These are phyloP conservation scores for Pseudogymnoascus verrucosus DNA, from an alignment of 2,329 filamentous ascomycete species.

Conservation along the genomic window DNA sequence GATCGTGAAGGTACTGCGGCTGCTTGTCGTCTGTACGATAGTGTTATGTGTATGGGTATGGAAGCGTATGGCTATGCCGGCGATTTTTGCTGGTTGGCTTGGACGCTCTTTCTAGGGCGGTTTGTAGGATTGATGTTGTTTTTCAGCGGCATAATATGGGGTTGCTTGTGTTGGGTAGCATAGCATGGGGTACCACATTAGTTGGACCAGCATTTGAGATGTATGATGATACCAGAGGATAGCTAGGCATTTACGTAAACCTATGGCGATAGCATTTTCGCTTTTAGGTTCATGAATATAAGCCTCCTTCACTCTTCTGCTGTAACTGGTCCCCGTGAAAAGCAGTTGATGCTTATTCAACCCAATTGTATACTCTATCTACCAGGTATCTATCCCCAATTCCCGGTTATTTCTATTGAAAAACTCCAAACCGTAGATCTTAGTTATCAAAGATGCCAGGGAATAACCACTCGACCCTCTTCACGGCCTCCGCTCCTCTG, in stretches of 20 bases:
- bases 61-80: conserved; percentile 7
- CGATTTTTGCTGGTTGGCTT: conserved; percentile 1
- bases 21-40: conserved; percentile 9
- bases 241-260: neutral
- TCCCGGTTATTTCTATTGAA: neutral
- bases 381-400: neutral
- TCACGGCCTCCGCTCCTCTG: conserved; percentile 63
- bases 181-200: neutral
- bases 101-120: neutral
- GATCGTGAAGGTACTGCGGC: neutral
- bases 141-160: conserved; percentile 3
- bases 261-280: neutral
- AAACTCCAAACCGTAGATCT: neutral
- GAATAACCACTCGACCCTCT: conserved; percentile 81
- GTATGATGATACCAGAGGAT: conserved; percentile 5
- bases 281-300: neutral
- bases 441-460: conserved; percentile 43
- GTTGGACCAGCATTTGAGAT: neutral
- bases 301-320: neutral
- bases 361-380: neutral
- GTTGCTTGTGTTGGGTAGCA: neutral
- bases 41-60: conserved; percentile 11
- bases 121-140: neutral
- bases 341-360: neutral
- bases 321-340: neutral